These are phyloP conservation scores for Raphanus sativus DNA, from an alignment of 345 rosid genomes.

Conservation along the genomic window DNA sequence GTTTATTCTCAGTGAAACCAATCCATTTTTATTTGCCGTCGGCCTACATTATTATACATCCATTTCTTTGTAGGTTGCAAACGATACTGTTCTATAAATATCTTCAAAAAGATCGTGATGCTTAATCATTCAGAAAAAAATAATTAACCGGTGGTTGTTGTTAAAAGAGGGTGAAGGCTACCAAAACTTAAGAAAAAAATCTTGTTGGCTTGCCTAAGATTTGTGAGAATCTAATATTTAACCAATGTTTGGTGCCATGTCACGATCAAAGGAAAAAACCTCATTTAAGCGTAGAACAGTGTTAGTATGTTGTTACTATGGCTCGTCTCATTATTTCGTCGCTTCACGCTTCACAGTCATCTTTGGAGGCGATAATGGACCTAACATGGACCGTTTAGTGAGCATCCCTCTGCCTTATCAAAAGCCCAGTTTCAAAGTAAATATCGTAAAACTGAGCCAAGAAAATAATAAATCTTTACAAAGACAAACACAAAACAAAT, in stretches of 20 bases:
- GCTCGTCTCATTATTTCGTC: neutral
- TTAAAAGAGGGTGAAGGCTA: neutral
- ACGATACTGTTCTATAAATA: constrained; percentile 7
- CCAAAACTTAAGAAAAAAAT: neutral
- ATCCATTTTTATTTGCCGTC: constrained; percentile 4
- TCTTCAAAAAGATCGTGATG: constrained; percentile 4
- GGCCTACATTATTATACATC: constrained; percentile 2
- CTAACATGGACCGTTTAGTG: neutral
- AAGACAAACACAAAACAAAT: constrained; percentile 29
- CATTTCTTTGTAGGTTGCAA: neutral
- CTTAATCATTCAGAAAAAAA: neutral
- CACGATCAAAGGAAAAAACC: constrained; percentile 3
- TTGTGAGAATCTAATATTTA: neutral
- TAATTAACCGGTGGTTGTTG: constrained; percentile 2
- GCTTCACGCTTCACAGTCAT: neutral
- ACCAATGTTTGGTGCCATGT: constrained; percentile 9
- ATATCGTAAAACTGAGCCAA: neutral
- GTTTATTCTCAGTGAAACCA: neutral
- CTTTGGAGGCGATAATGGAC: constrained; percentile 14
- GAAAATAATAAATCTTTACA: neutral
- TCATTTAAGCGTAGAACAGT: neutral
- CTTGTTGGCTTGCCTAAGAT: neutral
- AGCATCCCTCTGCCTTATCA: neutral
- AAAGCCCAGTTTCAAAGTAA: neutral
- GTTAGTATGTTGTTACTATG: neutral